phyloP scores from a whole-genome alignment of 176 grass and related monocot genomes.

The Carex kokanica region DNA sequence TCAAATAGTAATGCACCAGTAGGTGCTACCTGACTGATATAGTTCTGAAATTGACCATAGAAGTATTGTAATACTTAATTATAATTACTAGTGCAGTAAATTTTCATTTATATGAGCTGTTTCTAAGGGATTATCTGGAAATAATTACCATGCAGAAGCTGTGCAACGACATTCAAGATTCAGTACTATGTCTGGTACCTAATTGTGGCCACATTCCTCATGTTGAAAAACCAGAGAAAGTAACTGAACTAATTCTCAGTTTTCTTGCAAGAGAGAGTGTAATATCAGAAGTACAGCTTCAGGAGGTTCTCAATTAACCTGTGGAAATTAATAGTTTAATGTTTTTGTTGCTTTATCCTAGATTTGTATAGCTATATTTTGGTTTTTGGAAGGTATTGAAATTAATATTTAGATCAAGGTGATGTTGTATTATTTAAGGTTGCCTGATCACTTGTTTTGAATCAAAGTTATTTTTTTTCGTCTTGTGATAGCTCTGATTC shows the following conservation, averaged over 20 bases:
- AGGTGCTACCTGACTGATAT: too few species aligned
- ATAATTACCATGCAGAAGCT: conserved; percentile 51
- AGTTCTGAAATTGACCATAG: too few species aligned
- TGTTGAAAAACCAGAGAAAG: conserved; percentile 69
- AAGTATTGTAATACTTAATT: neutral
- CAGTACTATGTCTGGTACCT: conserved; percentile 41
- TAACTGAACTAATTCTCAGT: conserved; percentile 40
- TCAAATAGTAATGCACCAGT: too few species aligned
- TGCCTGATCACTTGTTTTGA: too few species aligned
- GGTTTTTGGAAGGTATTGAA: too few species aligned
- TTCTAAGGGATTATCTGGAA: neutral
- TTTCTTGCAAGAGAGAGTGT: conserved; percentile 34
- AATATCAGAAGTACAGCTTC: conserved; percentile 1
- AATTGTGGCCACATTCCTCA: conserved; percentile 88
- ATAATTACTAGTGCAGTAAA: neutral
- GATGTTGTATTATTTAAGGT: too few species aligned
- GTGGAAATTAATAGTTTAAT: neutral
- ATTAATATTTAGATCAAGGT: too few species aligned
- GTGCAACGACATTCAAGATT: conserved; percentile 57
- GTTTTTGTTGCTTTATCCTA: neutral
- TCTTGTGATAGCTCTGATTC: too few species aligned
- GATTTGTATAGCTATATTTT: neutral
- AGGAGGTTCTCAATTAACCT: neutral
- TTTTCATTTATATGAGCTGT: neutral
- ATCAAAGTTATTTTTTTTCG: too few species aligned